phyloP scores from a whole-genome alignment of 305 asterid genomes.

The Fraxinus paxiana region DNA sequence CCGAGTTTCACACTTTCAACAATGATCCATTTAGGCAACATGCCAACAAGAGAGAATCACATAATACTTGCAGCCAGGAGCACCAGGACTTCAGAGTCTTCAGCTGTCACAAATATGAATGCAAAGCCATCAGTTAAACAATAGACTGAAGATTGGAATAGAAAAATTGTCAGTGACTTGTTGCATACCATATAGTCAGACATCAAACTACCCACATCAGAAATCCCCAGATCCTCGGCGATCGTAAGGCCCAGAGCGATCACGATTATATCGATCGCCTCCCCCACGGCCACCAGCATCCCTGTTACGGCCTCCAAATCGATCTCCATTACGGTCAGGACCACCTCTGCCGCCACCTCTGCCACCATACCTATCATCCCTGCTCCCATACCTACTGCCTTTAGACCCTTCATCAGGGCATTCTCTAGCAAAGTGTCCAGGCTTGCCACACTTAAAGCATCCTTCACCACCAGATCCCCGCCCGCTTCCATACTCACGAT shows the following conservation, averaged over 20 bases:
- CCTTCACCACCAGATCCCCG: constrained; percentile 66
- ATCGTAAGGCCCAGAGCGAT: constrained; percentile 81
- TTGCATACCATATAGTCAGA: neutral
- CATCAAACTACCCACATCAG: constrained; percentile 35
- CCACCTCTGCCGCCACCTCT: constrained; percentile 58
- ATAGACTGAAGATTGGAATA: neutral
- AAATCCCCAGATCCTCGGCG: constrained; percentile 60
- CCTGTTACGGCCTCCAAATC: constrained; percentile 52
- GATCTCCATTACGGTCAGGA: constrained; percentile 66
- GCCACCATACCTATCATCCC: constrained; percentile 50
- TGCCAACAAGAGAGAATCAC: constrained; percentile 27
- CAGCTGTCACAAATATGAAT: constrained; percentile 36
- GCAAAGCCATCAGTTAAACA: constrained; percentile 10
- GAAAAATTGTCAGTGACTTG: neutral
- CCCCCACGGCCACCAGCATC: constrained; percentile 57
- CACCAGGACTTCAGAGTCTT: constrained; percentile 34
- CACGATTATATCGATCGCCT: constrained; percentile 66
- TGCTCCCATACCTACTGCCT: constrained; percentile 60
- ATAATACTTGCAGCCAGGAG: constrained; percentile 30
- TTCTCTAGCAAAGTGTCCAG: constrained; percentile 79
- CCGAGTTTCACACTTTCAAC: constrained; percentile 45
- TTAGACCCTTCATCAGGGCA: constrained; percentile 65
- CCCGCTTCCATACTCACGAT: constrained; percentile 42
- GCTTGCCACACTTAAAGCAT: constrained; percentile 74
- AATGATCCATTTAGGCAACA: constrained; percentile 35